Evolutionary conservation across 768 basidiomycete species (phyloP).

Genomic region (Kwoniella mangroviensis): DNA sequence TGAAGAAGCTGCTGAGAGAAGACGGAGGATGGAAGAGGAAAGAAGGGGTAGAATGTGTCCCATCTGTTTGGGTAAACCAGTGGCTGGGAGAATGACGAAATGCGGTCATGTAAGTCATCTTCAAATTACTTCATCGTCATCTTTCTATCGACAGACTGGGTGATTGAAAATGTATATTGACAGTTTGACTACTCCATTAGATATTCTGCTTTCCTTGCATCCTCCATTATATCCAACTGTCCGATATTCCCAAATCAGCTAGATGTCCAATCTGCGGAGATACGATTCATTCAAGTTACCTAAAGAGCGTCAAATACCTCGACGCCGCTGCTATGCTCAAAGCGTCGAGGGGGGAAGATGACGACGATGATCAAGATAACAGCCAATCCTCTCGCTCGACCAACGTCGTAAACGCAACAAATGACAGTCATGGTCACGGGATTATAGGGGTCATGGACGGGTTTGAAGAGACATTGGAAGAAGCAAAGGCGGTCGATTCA

Average conservation of each 20-base stretch:
- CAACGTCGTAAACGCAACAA: background rate
- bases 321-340: constrained; percentile 62
- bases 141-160: background rate
- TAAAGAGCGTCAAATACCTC: constrained; percentile 92
- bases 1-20: constrained; percentile 39
- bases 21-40: constrained; percentile 61
- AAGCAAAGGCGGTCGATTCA: constrained; percentile 21
- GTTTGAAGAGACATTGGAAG: constrained; percentile 36
- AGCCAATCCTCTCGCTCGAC: background rate
- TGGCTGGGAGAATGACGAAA: constrained; percentile 83
- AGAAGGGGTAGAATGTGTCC: constrained; percentile 81
- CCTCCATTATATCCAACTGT: constrained; percentile 82
- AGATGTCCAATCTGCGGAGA: constrained; percentile 97
- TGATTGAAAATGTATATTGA: background rate
- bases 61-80: constrained; percentile 89
- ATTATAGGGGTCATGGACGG: constrained; percentile 49
- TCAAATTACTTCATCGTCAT: no score
- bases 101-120: constrained; percentile 78
- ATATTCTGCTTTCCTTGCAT: constrained; percentile 95
- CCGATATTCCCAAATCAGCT: constrained; percentile 81
- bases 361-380: constrained; percentile 17
- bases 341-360: constrained; percentile 36
- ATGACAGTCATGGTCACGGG: constrained; percentile 32
- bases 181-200: constrained; percentile 58
- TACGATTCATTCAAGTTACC: constrained; percentile 82